phyloP scores from a whole-genome alignment of 495 filamentous ascomycete genomes.

The Cairneyella variabilis region DNA sequence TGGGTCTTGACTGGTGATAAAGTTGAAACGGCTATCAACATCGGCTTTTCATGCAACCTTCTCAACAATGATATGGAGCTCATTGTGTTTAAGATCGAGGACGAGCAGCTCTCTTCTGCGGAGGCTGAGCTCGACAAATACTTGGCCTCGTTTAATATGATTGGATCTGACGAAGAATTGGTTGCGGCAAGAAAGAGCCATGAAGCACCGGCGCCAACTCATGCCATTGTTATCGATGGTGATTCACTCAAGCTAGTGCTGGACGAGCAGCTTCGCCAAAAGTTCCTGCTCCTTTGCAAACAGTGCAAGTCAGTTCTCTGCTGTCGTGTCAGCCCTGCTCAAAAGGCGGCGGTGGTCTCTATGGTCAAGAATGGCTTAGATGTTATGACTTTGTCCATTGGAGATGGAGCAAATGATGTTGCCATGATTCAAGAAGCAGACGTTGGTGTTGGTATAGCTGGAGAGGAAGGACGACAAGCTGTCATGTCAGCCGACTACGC shows the following conservation, averaged over 20 bases:
- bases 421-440: conserved; percentile 99
- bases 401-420: conserved; percentile 98
- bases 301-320: conserved; percentile 96
- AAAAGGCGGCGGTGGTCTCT: conserved; percentile 95
- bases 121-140: conserved; percentile 68
- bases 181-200: conserved; percentile 75
- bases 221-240: conserved; percentile 96
- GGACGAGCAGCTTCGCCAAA: conserved; percentile 75
- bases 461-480: conserved; percentile 93
- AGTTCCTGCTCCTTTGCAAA: conserved; percentile 94
- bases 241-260: conserved; percentile 91
- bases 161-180: conserved; percentile 84
- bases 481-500: conserved; percentile 99
- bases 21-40: conserved; percentile 99
- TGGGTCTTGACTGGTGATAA: conserved; percentile 99
- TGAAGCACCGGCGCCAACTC: conserved; percentile 77
- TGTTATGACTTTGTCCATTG: conserved; percentile 95
- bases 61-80: conserved; percentile 97
- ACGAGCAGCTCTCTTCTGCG: conserved; percentile 62
- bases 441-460: conserved; percentile 96
- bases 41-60: conserved; percentile 98
- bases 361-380: conserved; percentile 94
- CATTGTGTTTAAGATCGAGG: conserved; percentile 81
- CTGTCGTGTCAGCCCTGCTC: conserved; percentile 93
- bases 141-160: conserved; percentile 70